Base-by-base conservation (phyloP, 345 rosid genomes). In the Mangifera indica region DNA sequence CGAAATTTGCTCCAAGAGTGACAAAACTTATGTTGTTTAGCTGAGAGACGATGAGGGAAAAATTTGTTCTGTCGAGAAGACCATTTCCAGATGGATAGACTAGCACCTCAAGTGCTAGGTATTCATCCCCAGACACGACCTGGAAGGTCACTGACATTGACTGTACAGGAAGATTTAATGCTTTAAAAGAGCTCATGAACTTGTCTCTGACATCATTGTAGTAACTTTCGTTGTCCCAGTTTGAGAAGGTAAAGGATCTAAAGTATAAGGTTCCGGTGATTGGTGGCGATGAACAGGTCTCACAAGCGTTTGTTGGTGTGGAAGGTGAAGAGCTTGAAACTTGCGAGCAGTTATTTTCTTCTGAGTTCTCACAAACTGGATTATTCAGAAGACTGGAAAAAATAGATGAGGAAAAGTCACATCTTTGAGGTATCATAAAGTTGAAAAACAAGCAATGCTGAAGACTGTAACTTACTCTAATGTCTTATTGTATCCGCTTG, bases 231-330 rank as follows among this genome's bases (percentile, higher is more conserved):
- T 87, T 84, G 63, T 17, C 69, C 57, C 85, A 74, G 82, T 81
- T 77, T 40, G 98, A 90, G 83, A 92, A 94, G 17, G 84, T 70
- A 81, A 86, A 78, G 66, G 90, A 78, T 48, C 91, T 84, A 79
- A 94, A 87, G 49, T 5, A 0, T 61, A 94, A 53, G 29, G 57
- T 72, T 73, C 98, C 97, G 7, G 70, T 84, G 78, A 80, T 77
- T 32, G 98, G 89, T 32, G 98, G 88, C 77, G 79, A 61, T 18
- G 86, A 83, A 60, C 98, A 92, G n/a, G 76, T 81, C 2, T 7
- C 20, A 66, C 98, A 94, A 55, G 75, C 85, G 55, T 72, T 48
- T 40, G 79, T 69, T 8, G 77, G 78, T 13, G 97, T 85, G 4
- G 80, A 53, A 60, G 75, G 84, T 0, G 84, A 54, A 40, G 79